A percentile compares a stretch with the other conserved stretches of the same genome.
Evolutionary conservation across 208 protist species (phyloP).

Genomic region (Trypanosoma rangeli): DNA sequence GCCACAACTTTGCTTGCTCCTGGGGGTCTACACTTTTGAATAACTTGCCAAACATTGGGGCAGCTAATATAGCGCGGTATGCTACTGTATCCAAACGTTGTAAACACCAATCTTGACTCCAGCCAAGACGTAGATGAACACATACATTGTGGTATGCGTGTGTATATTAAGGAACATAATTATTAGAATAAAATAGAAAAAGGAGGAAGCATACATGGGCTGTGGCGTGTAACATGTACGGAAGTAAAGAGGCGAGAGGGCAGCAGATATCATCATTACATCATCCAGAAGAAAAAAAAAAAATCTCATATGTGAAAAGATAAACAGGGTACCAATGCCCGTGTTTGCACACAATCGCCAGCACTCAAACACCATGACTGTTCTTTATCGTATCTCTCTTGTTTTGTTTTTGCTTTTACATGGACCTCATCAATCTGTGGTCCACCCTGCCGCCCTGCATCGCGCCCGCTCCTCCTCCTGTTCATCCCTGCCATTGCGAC

Average conservation of each 20-base stretch:
- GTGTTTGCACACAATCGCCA: too few species aligned
- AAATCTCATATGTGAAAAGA: too few species aligned
- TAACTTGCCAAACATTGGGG: slow-evolving; percentile 52
- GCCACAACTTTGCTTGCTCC: slow-evolving; percentile 79
- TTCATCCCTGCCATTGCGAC: slow-evolving; percentile 19
- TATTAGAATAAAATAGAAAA: not conserved
- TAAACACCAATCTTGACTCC: not conserved
- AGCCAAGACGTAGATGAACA: not conserved
- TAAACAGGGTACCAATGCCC: too few species aligned
- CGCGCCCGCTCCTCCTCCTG: slow-evolving; percentile 26
- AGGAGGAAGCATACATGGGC: not conserved
- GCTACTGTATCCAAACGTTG: not conserved
- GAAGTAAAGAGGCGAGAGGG: not conserved
- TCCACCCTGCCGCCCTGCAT: slow-evolving; percentile 34
- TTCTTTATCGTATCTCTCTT: too few species aligned
- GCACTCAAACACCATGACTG: too few species aligned
- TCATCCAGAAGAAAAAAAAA: too few species aligned
- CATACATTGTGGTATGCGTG: not conserved
- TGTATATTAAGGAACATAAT: not conserved
- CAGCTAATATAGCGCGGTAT: not conserved
- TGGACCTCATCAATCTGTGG: not conserved
- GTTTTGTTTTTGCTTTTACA: not conserved
- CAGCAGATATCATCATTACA: too few species aligned
- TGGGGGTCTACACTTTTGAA: slow-evolving; percentile 69
- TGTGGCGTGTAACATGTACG: not conserved